These are phyloP conservation scores for Beauveria rudraprayagi DNA, from an alignment of 2,329 filamentous ascomycete genomes.

Conservation along the genomic window DNA sequence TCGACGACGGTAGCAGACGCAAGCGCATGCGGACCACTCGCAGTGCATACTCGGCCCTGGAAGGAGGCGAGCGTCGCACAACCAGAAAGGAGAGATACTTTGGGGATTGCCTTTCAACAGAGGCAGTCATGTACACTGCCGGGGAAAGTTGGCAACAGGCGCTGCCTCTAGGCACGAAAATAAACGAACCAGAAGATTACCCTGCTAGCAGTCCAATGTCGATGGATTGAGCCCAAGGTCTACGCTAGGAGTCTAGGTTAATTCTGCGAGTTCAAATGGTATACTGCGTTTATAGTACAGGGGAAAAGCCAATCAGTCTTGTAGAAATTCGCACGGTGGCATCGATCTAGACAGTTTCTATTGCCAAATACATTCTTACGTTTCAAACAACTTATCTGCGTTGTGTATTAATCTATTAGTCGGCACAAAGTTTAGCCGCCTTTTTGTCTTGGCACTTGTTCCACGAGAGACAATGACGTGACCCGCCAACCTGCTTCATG, in stretches of 20 bases:
- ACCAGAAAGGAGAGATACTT: slow-evolving; percentile 71
- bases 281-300: too few species aligned
- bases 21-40: slow-evolving; percentile 61
- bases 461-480: neutral
- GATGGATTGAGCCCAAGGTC: neutral
- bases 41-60: slow-evolving; percentile 66
- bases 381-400: too few species aligned
- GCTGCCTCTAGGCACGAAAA: neutral
- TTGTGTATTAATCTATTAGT: too few species aligned
- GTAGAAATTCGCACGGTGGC: too few species aligned
- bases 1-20: slow-evolving; percentile 47
- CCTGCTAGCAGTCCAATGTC: slow-evolving; percentile 5
- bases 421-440: slow-evolving; percentile 3
- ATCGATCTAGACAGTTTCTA: too few species aligned
- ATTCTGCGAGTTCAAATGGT: too few species aligned
- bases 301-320: too few species aligned
- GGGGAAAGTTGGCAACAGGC: slow-evolving; percentile 31
- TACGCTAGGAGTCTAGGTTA: neutral
- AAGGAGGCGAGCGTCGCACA: slow-evolving; percentile 59
- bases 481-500: neutral
- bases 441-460: neutral
- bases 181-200: neutral
- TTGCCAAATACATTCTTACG: too few species aligned
- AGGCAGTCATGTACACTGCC: slow-evolving; percentile 58
- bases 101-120: slow-evolving; percentile 48